phyloP scores from a whole-genome alignment of 495 filamentous ascomycete genomes.

The Daldinia loculata region DNA sequence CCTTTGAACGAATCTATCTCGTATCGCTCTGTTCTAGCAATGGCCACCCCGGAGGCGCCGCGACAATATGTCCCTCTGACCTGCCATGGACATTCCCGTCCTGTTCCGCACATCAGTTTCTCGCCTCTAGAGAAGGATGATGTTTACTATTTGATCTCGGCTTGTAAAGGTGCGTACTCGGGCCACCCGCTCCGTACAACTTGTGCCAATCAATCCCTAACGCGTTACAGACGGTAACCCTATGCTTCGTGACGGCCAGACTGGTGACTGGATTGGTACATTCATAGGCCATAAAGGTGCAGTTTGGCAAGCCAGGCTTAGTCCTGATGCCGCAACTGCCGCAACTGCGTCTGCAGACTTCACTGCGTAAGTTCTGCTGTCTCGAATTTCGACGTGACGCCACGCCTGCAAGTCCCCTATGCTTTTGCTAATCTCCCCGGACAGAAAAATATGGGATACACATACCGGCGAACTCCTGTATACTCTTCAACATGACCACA shows the following conservation, averaged over 20 bases:
- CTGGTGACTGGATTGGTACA: conserved; percentile 98
- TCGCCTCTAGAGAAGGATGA: conserved; percentile 84
- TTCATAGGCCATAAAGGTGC: conserved; percentile 98
- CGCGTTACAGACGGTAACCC: conserved; percentile 84
- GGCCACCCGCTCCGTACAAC: background rate
- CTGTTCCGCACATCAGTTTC: conserved; percentile 94
- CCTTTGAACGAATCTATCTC: background rate
- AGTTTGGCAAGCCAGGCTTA: conserved; percentile 93
- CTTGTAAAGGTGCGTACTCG: conserved; percentile 84
- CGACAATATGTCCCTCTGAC: conserved; percentile 82
- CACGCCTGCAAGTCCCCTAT: background rate
- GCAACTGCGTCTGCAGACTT: conserved; percentile 96
- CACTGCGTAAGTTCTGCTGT: conserved; percentile 71
- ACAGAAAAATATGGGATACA: conserved; percentile 94
- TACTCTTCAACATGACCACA: conserved; percentile 89
- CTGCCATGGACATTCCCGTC: conserved; percentile 96
- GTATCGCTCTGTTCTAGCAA: conserved; percentile 21
- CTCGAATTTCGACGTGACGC: background rate
- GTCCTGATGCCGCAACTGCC: conserved; percentile 84
- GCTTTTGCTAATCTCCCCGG: conserved; percentile 13
- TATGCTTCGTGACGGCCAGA: conserved; percentile 96
- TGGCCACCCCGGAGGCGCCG: conserved; percentile 57
- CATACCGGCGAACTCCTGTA: conserved; percentile 90
- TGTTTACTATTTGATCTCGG: conserved; percentile 94
- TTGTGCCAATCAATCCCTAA: conserved; percentile 10